Evolutionary conservation across 139 green algal species (phyloP).

Genomic region (Closterium sp.): DNA sequence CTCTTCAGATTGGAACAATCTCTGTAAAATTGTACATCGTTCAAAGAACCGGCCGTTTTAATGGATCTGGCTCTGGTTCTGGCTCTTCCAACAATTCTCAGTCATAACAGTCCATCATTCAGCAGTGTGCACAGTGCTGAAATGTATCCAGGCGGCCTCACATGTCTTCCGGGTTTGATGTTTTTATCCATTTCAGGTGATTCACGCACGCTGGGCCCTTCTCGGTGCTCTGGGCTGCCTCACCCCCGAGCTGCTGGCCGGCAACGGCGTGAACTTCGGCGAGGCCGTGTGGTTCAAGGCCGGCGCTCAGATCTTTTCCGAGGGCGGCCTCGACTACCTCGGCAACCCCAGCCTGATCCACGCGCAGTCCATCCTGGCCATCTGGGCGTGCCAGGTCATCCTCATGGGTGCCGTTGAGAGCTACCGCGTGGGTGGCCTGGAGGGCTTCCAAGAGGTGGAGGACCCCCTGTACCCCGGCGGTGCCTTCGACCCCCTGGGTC

Average conservation of each 20-base stretch:
- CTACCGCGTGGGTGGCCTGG: conserved; percentile 88
- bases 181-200: too few relatives aligned
- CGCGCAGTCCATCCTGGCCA: conserved; percentile 68
- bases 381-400: conserved; percentile 53
- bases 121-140: too few relatives aligned
- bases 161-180: too few relatives aligned
- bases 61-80: too few relatives aligned
- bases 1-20: too few relatives aligned
- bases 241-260: conserved; percentile 36
- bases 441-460: conserved; percentile 62
- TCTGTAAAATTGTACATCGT: too few relatives aligned
- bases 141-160: too few relatives aligned
- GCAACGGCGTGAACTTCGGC: conserved; percentile 31
- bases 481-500: conserved; percentile 74
- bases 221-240: conserved; percentile 81
- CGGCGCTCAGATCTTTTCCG: conserved; percentile 75
- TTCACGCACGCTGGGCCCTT: conserved; percentile 86
- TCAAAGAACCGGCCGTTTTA: too few relatives aligned
- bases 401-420: conserved; percentile 71
- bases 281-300: conserved; percentile 80
- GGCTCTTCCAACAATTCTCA: too few relatives aligned
- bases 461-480: conserved; percentile 70
- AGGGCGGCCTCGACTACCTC: conserved; percentile 74
- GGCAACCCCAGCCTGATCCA: conserved; percentile 68
- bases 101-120: too few relatives aligned